Conservation (phyloP, 2,329 filamentous ascomycete species). For the Beauveria scarabaeidicola region DNA sequence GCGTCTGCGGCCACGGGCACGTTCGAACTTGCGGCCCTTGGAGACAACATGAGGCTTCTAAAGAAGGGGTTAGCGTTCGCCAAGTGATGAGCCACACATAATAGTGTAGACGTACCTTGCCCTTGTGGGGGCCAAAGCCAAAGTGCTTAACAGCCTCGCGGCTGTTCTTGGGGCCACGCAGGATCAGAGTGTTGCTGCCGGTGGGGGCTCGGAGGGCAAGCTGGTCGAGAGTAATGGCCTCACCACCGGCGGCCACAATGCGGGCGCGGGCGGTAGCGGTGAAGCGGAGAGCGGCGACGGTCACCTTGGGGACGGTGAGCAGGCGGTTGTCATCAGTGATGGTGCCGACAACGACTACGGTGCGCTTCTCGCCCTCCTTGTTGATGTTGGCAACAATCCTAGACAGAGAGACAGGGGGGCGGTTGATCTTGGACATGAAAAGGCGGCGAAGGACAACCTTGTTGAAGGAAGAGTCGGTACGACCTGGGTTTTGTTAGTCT, state of each 20-base stretch:
- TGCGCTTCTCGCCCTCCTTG: conserved; percentile 67
- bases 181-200: conserved; percentile 91
- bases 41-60: conserved; percentile 94
- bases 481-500: conserved; percentile 46
- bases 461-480: conserved; percentile 97
- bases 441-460: conserved; percentile 95
- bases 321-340: conserved; percentile 98
- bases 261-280: conserved; percentile 91
- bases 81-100: neutral
- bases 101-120: conserved; percentile 63
- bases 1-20: conserved; percentile 95
- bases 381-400: conserved; percentile 68
- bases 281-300: conserved; percentile 90
- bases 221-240: conserved; percentile 94
- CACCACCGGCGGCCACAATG: conserved; percentile 87
- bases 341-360: conserved; percentile 86
- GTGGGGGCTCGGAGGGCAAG: conserved; percentile 91
- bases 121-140: conserved; percentile 92
- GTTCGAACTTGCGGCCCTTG: conserved; percentile 99
- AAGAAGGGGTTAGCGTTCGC: conserved; percentile 25
- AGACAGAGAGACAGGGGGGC: conserved; percentile 87
- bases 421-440: conserved; percentile 98
- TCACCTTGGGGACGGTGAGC: conserved; percentile 82
- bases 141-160: conserved; percentile 99
- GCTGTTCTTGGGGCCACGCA: conserved; percentile 96